phyloP scores from a whole-genome alignment of 371 early-diverging fungal species.

The Thermomucor indicae-seudaticae region DNA sequence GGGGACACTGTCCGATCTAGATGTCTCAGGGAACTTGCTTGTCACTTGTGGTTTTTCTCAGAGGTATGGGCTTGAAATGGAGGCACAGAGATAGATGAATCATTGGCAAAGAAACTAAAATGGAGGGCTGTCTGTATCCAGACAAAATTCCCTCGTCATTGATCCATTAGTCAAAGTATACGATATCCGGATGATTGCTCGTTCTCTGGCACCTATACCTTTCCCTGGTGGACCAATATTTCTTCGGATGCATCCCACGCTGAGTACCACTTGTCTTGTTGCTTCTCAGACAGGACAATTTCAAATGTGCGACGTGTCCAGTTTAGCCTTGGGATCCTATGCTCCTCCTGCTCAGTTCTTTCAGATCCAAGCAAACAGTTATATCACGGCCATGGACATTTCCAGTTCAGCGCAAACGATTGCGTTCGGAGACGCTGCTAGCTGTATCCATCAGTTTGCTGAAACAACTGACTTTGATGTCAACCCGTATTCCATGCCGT shows the following conservation, averaged over 20 bases:
- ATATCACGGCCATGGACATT: conserved; percentile 66
- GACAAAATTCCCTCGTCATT: conserved; percentile 59
- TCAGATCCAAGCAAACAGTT: conserved; percentile 63
- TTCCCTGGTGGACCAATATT: conserved; percentile 69
- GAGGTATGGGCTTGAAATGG: too few relatives aligned
- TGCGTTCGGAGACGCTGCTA: conserved; percentile 67
- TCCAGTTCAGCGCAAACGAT: conserved; percentile 73
- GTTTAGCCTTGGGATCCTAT: conserved; percentile 42
- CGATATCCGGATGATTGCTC: conserved; percentile 71
- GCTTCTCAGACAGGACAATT: conserved; percentile 69
- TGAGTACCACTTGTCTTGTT: conserved; percentile 63
- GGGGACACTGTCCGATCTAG: conserved; percentile 73
- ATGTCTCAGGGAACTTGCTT: conserved; percentile 69
- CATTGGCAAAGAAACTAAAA: neutral
- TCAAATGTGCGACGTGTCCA: conserved; percentile 72
- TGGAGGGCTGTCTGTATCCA: conserved; percentile 1
- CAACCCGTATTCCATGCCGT: conserved; percentile 64
- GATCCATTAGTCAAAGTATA: conserved; percentile 83
- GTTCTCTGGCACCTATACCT: conserved; percentile 68
- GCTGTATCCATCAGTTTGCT: conserved; percentile 65
- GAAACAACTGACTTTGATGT: conserved; percentile 61
- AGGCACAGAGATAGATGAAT: too few relatives aligned
- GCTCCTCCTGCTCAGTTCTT: conserved; percentile 61
- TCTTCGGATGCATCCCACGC: conserved; percentile 70
- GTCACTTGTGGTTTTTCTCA: conserved; percentile 79